A percentile compares a stretch with the other conserved stretches of the same genome.
phyloP scores from a whole-genome alignment of 1,139 yeast species.

The Lodderomyces theae region DNA sequence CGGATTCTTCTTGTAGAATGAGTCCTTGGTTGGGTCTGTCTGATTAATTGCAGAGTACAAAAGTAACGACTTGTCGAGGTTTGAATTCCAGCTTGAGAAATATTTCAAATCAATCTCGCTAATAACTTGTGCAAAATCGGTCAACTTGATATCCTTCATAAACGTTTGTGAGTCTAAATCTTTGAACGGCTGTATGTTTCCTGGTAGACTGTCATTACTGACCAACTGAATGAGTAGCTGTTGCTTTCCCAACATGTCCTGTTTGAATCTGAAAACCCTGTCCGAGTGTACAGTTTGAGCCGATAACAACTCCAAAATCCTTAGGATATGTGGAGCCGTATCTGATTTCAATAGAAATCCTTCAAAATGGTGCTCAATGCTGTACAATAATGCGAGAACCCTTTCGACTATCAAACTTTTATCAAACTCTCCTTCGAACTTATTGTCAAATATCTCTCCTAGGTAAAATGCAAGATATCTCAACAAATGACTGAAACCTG shows the following conservation, averaged over 20 bases:
- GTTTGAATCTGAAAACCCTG: constrained; percentile 24
- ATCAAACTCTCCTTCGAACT: constrained; percentile 22
- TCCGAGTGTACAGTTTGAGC: constrained; percentile 10
- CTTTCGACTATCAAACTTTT: constrained; percentile 38
- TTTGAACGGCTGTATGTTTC: constrained; percentile 25
- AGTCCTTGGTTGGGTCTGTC: constrained; percentile 20
- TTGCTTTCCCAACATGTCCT: constrained; percentile 34
- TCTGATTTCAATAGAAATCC: constrained; percentile 42
- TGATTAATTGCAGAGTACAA: constrained; percentile 27
- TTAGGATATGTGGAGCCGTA: constrained; percentile 39
- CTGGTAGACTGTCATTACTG: constrained; percentile 17
- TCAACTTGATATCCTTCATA: constrained; percentile 41
- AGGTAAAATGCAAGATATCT: constrained; percentile 31
- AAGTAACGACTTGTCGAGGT: constrained; percentile 45
- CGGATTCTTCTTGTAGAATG: constrained; percentile 44
- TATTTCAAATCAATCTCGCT: constrained; percentile 57
- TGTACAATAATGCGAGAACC: constrained; percentile 32
- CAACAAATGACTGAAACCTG: constrained; percentile 54
- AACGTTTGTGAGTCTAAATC: constrained; percentile 39
- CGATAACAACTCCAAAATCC: constrained; percentile 30
- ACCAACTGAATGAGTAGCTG: constrained; percentile 34
- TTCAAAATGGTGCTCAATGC: constrained; percentile 33
- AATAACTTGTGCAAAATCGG: constrained; percentile 53
- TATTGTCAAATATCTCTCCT: constrained; percentile 20
- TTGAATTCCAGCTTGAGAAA: constrained; percentile 71